Percentiles rank a stretch among this genome's conserved stretches.
phyloP scores from a whole-genome alignment of 1,139 yeast species.

The Diutina siamensis region DNA sequence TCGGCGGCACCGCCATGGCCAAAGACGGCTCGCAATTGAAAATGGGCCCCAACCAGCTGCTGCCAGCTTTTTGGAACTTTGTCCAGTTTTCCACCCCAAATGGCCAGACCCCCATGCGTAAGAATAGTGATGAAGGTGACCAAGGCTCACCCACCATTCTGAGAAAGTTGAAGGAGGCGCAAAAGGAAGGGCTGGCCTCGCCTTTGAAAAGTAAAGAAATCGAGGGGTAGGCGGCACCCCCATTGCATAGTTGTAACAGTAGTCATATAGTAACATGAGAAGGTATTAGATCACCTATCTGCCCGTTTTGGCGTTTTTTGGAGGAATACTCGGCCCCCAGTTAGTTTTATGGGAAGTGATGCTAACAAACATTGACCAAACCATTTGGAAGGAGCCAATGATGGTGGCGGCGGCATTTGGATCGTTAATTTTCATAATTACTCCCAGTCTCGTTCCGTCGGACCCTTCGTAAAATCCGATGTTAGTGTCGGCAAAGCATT shows the following conservation, averaged over 20 bases:
- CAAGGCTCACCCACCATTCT: slow-evolving; percentile 31
- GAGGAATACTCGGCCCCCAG: too few species aligned
- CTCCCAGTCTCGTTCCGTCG: too few species aligned
- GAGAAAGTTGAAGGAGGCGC: slow-evolving; percentile 15
- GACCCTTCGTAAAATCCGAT: too few species aligned
- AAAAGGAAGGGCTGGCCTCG: slow-evolving; percentile 6
- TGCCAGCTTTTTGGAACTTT: slow-evolving; percentile 73
- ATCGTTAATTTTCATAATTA: too few species aligned
- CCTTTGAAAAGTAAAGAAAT: background rate
- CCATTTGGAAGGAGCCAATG: too few species aligned
- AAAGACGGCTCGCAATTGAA: slow-evolving; percentile 13
- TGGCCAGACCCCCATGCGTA: slow-evolving; percentile 35
- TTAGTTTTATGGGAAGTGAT: too few species aligned
- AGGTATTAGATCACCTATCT: too few species aligned
- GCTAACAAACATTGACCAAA: too few species aligned
- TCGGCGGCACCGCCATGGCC: slow-evolving; percentile 11
- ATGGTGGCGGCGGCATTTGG: too few species aligned
- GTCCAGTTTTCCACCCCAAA: slow-evolving; percentile 66
- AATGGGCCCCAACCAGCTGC: slow-evolving; percentile 31
- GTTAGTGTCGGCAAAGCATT: too few species aligned
- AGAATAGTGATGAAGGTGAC: slow-evolving; percentile 26
- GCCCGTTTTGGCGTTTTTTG: too few species aligned
- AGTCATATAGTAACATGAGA: background rate
- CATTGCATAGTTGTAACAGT: background rate
- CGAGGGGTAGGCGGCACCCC: background rate